Evolutionary conservation across 2,329 filamentous ascomycete species (phyloP), one percentile per base, ranked within the genome.

Genomic region (Rhynchosporium graminicola): DNA sequence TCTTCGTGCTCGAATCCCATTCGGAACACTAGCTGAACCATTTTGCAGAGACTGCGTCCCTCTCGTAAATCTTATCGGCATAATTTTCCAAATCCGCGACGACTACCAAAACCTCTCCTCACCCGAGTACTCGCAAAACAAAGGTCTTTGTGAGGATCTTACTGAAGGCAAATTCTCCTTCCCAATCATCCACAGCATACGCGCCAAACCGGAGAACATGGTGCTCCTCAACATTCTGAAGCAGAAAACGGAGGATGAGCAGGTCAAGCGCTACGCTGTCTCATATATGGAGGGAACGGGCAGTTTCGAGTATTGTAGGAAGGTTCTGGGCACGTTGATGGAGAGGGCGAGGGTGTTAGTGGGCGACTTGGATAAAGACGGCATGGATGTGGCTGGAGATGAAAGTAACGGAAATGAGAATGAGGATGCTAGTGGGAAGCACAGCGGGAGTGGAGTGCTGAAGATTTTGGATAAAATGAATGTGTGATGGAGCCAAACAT

Each of bases 111-210:
- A 98, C 75, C 86, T 99, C 48, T 84, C 83, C 36, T 85, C 82
- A 20, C 79, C 78, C n/a, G 82, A 87, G 72, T 97, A 97, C 80
- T 87, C 87, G 43, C 81, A 89, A 67, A 94, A 96, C 76, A 98
- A 98, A 79, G 95, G 94, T 56, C 84, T 97, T 69, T 96, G 91
- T 76, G 94, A 98, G 79, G 95, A 98, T 77, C 79, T 98, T 70
- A 97, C 92, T 0, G 95, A 98, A 79, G 94, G 94, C 67, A 98
- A 98, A 81, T 97, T 97, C 79, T 94, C 89, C 31, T 97, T 97
- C 75, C 92, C 93, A 46, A 88, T 98, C 71, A 97, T 98, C 71
- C 94, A 98, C 78, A 89, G 90, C 75, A 96, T 98, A 69, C 90
- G 91, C 64, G 80, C 88, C 63, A 85, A 92, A 73, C 90, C 85